Evolutionary conservation across 73 alveolate genomes (phyloP).

Genomic region (Paramecium caudatum): DNA sequence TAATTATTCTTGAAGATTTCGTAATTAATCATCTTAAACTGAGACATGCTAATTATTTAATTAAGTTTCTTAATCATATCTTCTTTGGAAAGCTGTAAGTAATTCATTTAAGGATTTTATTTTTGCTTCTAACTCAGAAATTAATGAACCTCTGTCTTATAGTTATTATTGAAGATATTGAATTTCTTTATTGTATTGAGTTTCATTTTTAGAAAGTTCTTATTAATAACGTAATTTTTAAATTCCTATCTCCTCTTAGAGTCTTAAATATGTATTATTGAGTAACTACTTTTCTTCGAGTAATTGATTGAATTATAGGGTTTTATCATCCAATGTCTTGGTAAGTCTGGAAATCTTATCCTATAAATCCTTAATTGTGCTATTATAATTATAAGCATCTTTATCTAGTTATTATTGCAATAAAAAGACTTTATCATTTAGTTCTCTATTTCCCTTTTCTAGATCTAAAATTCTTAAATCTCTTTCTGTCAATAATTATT

Average conservation of each 20-base stretch:
- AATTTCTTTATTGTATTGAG: background rate
- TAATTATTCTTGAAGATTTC: background rate
- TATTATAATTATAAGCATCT: slow-evolving; percentile 19
- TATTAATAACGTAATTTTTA: background rate
- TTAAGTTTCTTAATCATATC: slow-evolving; percentile 28
- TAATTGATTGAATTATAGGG: background rate
- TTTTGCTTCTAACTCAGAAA: slow-evolving; percentile 8
- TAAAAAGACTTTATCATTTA: background rate
- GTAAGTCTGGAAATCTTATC: background rate
- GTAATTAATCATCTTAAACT: background rate
- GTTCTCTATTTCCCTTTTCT: background rate
- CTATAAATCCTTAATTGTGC: background rate
- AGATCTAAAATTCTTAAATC: background rate
- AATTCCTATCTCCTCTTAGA: background rate
- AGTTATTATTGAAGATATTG: background rate
- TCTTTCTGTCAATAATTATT: background rate
- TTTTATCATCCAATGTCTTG: background rate
- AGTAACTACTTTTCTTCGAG: background rate
- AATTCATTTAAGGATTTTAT: background rate
- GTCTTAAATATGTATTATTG: background rate
- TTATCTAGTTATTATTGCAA: slow-evolving; percentile 11
- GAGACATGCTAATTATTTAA: background rate
- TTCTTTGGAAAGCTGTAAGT: background rate
- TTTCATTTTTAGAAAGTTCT: background rate
- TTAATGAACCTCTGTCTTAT: background rate